Evolutionary conservation across 345 rosid genomes (phyloP), one percentile per base, ranked within the genome.

Genomic region (Camelina laxa): DNA sequence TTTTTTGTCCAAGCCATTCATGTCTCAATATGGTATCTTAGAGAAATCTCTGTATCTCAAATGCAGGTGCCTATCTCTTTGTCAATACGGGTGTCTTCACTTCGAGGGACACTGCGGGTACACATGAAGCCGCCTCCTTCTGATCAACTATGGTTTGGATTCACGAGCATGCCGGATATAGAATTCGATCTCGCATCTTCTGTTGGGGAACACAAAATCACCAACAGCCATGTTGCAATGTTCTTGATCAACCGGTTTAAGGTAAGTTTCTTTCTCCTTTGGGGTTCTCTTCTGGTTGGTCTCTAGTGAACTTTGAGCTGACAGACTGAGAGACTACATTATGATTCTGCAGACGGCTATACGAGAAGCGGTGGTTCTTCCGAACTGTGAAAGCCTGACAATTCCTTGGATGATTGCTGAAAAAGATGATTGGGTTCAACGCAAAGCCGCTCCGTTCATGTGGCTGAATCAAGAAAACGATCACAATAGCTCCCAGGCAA

Each of bases 41-140:
- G 73, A 74, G 68, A 77, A 60, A 67, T 70, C 60, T 65, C 22
- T 38, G 63, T 74, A 74, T 75, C 77, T 36, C 44, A 47, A 67
- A 60, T 72, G 68, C n/a, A 95, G 98, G 98, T 92, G 68, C 97
- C 98, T 12, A 66, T 95, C 67, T 82, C 97, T 76, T 82, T 95
- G 82, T 86, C 94, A 55, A 86, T 96, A 79, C 84, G 89, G 79
- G 84, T 96, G 31, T 80, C 88, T 67, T 88, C 93, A 22, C 86
- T 96, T 69, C 85, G 91, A 53, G 99, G 98, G 84, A 89, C 96
- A 0, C 16, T 89, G 78, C 86, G 90, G 64, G 77, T 92, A 49
- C 91, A 85, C 73, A 75, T 92, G 79, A 90, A 95, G 81, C 97
- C 97, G 16, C 99, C 98, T 66, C 99, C 99, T 42, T 92, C 98